A percentile compares a stretch with the other conserved stretches of the same genome.
These are phyloP conservation scores for Neurospora sublineolata DNA, from an alignment of 495 filamentous ascomycete genomes.

Conservation along the genomic window DNA sequence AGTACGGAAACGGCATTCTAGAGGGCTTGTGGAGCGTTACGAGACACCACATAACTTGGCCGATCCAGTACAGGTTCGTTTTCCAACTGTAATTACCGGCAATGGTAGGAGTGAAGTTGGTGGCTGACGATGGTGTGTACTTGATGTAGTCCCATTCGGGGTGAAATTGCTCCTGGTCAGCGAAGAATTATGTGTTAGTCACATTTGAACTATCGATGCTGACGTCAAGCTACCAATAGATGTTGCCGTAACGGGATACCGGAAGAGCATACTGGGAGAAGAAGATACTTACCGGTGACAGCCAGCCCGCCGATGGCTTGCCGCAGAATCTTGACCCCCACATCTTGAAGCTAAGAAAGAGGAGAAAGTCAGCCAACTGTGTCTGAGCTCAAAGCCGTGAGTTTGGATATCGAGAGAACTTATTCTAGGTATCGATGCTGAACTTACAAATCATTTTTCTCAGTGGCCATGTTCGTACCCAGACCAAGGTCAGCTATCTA, in stretches of 20 bases:
- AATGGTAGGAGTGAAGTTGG: not conserved
- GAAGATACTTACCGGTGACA: not conserved
- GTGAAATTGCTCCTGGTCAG: not conserved
- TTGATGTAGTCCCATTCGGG: constrained; percentile 1
- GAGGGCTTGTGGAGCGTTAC: not conserved
- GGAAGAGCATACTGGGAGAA: not conserved
- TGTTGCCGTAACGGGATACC: not conserved
- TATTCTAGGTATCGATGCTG: not conserved
- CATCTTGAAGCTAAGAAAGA: not conserved
- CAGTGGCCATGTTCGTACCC: not conserved
- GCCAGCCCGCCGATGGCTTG: not conserved
- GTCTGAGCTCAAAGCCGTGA: not conserved
- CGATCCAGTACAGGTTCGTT: not conserved
- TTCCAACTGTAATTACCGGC: not conserved
- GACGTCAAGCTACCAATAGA: not conserved
- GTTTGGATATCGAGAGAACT: not conserved
- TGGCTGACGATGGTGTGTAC: not conserved
- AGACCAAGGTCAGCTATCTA: not conserved
- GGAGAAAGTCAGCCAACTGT: not conserved
- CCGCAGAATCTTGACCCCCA: not conserved
- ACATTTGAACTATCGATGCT: not conserved
- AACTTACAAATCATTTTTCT: not conserved
- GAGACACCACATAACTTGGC: not conserved
- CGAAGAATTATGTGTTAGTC: not conserved
- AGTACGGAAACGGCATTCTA: not conserved